Evolutionary conservation across 1,284 basidiomycete species (phyloP).

Genomic region (Moesziomyces parantarcticus): DNA sequence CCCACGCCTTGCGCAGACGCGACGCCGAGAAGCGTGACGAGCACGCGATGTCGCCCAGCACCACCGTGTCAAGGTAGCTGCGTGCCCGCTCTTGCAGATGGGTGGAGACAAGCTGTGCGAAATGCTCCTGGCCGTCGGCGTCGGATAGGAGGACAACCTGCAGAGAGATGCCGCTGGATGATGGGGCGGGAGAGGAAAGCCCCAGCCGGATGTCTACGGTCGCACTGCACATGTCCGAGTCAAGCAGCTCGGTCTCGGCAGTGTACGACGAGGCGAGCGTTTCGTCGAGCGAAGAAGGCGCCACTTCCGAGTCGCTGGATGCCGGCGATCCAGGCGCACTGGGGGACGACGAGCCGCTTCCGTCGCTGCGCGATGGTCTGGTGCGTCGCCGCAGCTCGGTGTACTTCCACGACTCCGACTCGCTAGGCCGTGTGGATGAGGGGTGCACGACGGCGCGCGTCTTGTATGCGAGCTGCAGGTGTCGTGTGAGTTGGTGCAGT

Average conservation of each 20-base stretch:
- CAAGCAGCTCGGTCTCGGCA: slow-evolving; percentile 11
- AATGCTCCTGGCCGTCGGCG: slow-evolving; percentile 15
- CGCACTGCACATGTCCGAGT: slow-evolving; percentile 1
- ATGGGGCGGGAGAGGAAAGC: not conserved
- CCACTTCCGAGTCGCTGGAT: slow-evolving; percentile 40
- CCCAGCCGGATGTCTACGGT: slow-evolving; percentile 11
- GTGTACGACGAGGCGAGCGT: slow-evolving; percentile 48
- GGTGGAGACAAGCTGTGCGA: slow-evolving; percentile 6
- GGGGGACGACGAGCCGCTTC: slow-evolving; percentile 5
- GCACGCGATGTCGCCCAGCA: slow-evolving; percentile 12
- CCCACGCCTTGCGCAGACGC: slow-evolving; percentile 22
- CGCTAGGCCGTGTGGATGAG: not conserved
- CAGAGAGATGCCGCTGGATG: not conserved
- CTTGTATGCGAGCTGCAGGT: slow-evolving; percentile 15
- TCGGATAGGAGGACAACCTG: slow-evolving; percentile 18
- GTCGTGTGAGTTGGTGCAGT: slow-evolving; percentile 4
- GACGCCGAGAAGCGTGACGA: slow-evolving; percentile 24
- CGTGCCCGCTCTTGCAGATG: slow-evolving; percentile 1
- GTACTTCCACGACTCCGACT: slow-evolving; percentile 7
- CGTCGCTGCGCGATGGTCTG: not conserved
- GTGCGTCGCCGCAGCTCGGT: slow-evolving; percentile 15
- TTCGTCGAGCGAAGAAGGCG: slow-evolving; percentile 26
- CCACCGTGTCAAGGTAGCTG: slow-evolving; percentile 2
- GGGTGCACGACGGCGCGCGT: slow-evolving; percentile 10
- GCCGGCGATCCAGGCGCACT: slow-evolving; percentile 13